Base-by-base conservation (phyloP, 805 yeast genomes). In the Candida germanica region DNA sequence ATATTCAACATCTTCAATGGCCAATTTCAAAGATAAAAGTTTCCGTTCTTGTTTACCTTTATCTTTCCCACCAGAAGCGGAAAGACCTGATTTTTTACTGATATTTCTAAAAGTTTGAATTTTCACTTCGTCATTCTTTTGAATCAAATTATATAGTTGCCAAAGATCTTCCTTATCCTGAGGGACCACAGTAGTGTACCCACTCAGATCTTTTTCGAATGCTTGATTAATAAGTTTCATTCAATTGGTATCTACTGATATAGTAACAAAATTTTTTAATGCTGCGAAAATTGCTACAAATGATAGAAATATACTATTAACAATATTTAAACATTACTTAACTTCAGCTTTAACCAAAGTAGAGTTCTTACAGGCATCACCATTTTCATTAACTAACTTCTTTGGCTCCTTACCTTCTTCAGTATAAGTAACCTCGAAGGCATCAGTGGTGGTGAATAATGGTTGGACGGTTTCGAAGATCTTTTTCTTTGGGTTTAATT, bases 401-500 rank as follows among this genome's bases (percentile, higher is more conserved):
- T 66, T 73, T 43, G 78, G 80, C 37, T 81, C 80, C 57, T 81
- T 80, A 48, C 94, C 94, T 54, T 81, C 87, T 50, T 72, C 82
- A 54, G 83, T 83, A 73, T 77, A 91, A 43, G 86, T 74, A 28
- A 91, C 96, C 56, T 85, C 85, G 40, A 80, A 73, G 32, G 69
- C 66, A 26, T 79, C 93, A 48, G 71, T 79, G 20, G 98, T 91
- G 39, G 91, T 70, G 73, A 93, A 89, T 42, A 75, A 72, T 35
- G 97, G 98, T 73, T 93, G 98, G 47, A 85, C 71, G 35, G 89
- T 76, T 75, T 93, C 98, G 94, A 96, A 93, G 44, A 89, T 73
- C 77, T 93, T 93, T 84, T 93, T 93, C 82, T 93, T 93, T 53
- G 98, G 98, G 70, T 91, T 91, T 65, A 93, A 73, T 56, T 81